These are phyloP conservation scores for Grosmannia penicillata DNA, from an alignment of 2,329 filamentous ascomycete genomes.

Conservation along the genomic window DNA sequence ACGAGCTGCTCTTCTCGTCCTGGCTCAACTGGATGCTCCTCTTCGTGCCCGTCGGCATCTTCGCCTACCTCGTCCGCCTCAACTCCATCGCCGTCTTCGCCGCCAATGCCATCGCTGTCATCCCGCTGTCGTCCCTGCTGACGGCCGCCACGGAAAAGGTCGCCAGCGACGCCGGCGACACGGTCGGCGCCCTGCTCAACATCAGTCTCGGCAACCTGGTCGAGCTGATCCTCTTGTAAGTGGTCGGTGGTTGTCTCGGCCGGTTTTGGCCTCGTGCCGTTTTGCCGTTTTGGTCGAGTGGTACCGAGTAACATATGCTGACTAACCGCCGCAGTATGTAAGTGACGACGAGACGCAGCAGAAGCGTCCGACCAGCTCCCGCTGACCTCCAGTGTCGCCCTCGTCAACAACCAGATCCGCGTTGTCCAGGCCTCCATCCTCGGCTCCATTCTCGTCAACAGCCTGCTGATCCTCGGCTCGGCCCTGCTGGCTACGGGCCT, in stretches of 20 bases:
- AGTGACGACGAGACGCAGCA: no score
- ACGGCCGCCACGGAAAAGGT: slow-evolving; percentile 64
- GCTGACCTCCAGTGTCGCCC: slow-evolving; percentile 54
- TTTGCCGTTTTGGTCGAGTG: no score
- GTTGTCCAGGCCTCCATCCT: slow-evolving; percentile 98
- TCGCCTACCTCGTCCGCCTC: slow-evolving; percentile 34
- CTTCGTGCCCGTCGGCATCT: slow-evolving; percentile 69
- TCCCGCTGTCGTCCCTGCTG: slow-evolving; percentile 58
- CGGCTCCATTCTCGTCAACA: slow-evolving; percentile 87
- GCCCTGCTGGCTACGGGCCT: slow-evolving; percentile 65
- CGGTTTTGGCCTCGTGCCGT: no score
- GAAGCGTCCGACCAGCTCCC: no score
- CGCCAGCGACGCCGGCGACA: slow-evolving; percentile 21
- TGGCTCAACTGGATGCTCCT: slow-evolving; percentile 64
- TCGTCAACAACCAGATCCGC: slow-evolving; percentile 71
- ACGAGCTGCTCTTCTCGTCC: slow-evolving; percentile 48
- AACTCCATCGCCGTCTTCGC: slow-evolving; percentile 52
- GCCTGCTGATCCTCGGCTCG: slow-evolving; percentile 73
- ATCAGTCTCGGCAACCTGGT: slow-evolving; percentile 61
- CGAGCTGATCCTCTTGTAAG: slow-evolving; percentile 60
- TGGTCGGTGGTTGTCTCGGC: no score
- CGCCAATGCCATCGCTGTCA: slow-evolving; percentile 61
- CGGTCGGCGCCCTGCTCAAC: slow-evolving; percentile 8
- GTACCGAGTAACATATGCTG: no score
- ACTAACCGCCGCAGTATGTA: no score